phyloP scores from a whole-genome alignment of 441 rosid species.

The Sinapis alba region DNA sequence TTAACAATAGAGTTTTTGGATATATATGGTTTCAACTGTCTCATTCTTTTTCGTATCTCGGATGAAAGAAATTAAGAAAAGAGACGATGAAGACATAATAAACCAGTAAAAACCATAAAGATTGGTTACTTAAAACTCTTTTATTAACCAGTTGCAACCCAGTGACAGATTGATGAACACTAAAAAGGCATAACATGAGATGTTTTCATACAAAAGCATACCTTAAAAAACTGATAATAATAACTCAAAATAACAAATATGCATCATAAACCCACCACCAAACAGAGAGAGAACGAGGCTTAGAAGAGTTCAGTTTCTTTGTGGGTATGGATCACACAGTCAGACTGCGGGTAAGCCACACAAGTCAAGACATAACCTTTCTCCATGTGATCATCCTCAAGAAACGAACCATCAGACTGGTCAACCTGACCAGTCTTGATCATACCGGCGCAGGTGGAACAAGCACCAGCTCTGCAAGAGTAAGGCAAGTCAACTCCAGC shows the following conservation, averaged over 20 bases:
- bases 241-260: slow-evolving; percentile 16
- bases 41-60: too few species aligned
- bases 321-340: slow-evolving; percentile 82
- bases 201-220: slow-evolving; percentile 34
- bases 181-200: slow-evolving; percentile 23
- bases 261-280: slow-evolving; percentile 12
- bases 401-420: slow-evolving; percentile 85
- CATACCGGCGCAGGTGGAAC: slow-evolving; percentile 85
- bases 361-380: slow-evolving; percentile 77
- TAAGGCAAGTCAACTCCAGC: slow-evolving; percentile 86
- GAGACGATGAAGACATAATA: neutral
- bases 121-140: slow-evolving; percentile 8
- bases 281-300: neutral
- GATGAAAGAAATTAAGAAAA: neutral
- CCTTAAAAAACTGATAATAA: slow-evolving; percentile 11
- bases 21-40: too few species aligned
- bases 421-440: slow-evolving; percentile 59
- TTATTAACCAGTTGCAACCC: slow-evolving; percentile 32
- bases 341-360: slow-evolving; percentile 66
- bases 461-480: slow-evolving; percentile 90
- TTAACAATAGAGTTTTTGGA: too few species aligned
- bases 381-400: slow-evolving; percentile 56
- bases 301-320: slow-evolving; percentile 73
- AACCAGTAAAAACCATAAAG: neutral
- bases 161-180: slow-evolving; percentile 14